Conservation (phyloP, 2,329 filamentous ascomycete genomes). For the Aspergillus intermedius region DNA sequence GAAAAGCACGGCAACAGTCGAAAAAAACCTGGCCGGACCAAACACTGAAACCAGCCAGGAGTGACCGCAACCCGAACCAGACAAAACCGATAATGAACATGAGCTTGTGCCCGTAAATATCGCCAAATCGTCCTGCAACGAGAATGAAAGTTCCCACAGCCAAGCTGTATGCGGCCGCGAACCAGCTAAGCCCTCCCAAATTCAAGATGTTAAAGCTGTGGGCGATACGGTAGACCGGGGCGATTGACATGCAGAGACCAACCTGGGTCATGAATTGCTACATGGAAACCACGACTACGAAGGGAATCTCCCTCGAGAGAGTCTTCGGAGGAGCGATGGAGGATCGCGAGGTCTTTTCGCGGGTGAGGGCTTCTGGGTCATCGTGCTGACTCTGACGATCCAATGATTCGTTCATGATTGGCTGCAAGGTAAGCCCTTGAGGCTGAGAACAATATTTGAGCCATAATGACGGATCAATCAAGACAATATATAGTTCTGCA, state of each 20-base stretch:
- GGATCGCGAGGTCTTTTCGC: constrained; percentile 10
- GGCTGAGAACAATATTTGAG: too few species aligned
- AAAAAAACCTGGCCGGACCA: constrained; percentile 42
- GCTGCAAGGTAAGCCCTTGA: too few species aligned
- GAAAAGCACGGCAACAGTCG: constrained; percentile 47
- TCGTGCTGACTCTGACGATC: not conserved
- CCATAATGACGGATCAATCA: too few species aligned
- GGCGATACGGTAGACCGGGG: constrained; percentile 45
- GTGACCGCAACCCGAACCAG: constrained; percentile 34
- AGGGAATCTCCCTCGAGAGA: constrained; percentile 19
- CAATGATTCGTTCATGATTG: too few species aligned
- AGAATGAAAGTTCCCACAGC: constrained; percentile 33
- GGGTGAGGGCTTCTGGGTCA: constrained; percentile 11
- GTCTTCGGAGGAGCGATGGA: constrained; percentile 8
- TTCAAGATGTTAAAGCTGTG: constrained; percentile 39
- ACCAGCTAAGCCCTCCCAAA: constrained; percentile 46
- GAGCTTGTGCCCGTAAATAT: constrained; percentile 31
- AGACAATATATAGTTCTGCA: too few species aligned
- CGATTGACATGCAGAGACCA: constrained; percentile 42
- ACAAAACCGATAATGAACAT: constrained; percentile 31
- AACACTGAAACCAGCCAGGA: constrained; percentile 31
- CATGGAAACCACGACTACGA: constrained; percentile 25
- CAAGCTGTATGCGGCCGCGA: constrained; percentile 51
- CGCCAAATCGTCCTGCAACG: constrained; percentile 26
- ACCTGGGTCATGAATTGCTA: constrained; percentile 39